Percentiles rank a stretch among this genome's conserved stretches.
These are phyloP conservation scores for Mycena vulgaris DNA, from an alignment of 768 basidiomycete species.

Conservation along the genomic window DNA sequence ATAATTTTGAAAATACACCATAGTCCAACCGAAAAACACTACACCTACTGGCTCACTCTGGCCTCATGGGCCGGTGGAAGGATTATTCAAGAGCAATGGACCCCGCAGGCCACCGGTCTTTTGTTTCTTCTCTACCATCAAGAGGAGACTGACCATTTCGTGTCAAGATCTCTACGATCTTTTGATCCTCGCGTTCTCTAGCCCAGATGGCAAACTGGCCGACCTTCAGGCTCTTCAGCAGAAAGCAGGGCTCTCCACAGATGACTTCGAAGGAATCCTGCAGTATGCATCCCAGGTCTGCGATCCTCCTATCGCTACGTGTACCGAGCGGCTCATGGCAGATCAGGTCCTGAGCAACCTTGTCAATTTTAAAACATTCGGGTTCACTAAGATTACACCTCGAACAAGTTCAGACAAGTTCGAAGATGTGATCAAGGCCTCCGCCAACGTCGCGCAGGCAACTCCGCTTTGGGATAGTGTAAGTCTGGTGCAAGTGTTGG, in stretches of 20 bases:
- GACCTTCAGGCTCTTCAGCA: slow-evolving; percentile 69
- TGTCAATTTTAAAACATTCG: slow-evolving; percentile 86
- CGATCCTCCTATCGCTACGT: background rate
- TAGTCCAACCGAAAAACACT: slow-evolving; percentile 83
- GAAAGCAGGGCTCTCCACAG: slow-evolving; percentile 65
- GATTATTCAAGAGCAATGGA: slow-evolving; percentile 91
- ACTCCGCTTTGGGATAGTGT: slow-evolving; percentile 76
- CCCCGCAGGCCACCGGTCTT: slow-evolving; percentile 67
- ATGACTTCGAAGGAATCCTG: slow-evolving; percentile 79
- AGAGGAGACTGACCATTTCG: slow-evolving; percentile 40
- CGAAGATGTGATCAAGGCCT: slow-evolving; percentile 70
- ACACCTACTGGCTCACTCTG: slow-evolving; percentile 78
- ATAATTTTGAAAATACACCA: no score
- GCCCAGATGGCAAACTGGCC: slow-evolving; percentile 65
- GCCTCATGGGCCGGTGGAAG: slow-evolving; percentile 90
- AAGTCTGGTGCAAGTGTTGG: slow-evolving; percentile 36
- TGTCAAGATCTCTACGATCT: slow-evolving; percentile 76
- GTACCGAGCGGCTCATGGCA: slow-evolving; percentile 13
- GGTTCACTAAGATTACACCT: slow-evolving; percentile 89
- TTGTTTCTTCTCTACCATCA: background rate
- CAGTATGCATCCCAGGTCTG: slow-evolving; percentile 83
- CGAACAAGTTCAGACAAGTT: slow-evolving; percentile 76
- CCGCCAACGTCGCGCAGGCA: slow-evolving; percentile 71
- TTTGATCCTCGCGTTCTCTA: slow-evolving; percentile 77
- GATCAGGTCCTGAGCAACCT: slow-evolving; percentile 70